Percentiles rank a stretch among this genome's conserved stretches.
Evolutionary conservation across 495 filamentous ascomycete species (phyloP).

Genomic region (Penicillium ucsense): DNA sequence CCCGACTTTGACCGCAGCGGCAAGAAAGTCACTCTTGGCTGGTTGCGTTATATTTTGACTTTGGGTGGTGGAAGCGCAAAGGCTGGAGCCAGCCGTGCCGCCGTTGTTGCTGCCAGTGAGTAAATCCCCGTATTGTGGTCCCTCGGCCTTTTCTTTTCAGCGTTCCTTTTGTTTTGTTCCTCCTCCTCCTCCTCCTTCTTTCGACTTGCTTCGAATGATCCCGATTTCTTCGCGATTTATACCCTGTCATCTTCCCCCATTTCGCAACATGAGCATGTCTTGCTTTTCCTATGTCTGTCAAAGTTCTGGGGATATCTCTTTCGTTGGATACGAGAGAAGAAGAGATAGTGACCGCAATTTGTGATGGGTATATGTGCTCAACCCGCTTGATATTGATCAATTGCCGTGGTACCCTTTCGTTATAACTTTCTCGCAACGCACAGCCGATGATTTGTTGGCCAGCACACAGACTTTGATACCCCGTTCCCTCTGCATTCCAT

Average conservation of each 20-base stretch:
- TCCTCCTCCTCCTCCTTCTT: slow-evolving; percentile 2
- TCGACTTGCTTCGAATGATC: too few relatives aligned
- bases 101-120: slow-evolving; percentile 38
- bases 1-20: slow-evolving; percentile 84
- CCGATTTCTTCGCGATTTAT: slow-evolving; percentile 1
- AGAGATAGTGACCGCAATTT: too few relatives aligned
- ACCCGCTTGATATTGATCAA: too few relatives aligned
- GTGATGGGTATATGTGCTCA: too few relatives aligned
- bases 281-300: not conserved
- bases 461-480: not conserved
- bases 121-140: slow-evolving; percentile 5
- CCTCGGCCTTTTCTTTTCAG: too few relatives aligned
- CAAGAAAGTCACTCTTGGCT: slow-evolving; percentile 38
- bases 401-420: too few relatives aligned
- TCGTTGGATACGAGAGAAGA: too few relatives aligned
- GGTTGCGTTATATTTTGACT: slow-evolving; percentile 35
- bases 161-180: not conserved
- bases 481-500: not conserved
- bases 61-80: slow-evolving; percentile 35
- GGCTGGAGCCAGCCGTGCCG: slow-evolving; percentile 31
- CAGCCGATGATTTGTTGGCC: not conserved
- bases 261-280: not conserved
- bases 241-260: not conserved
- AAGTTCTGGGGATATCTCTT: not conserved
- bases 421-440: too few relatives aligned